A percentile compares a stretch with the other conserved stretches of the same genome.
Evolutionary conservation across 2,329 filamentous ascomycete species (phyloP).

Genomic region (Alternaria arbusti): DNA sequence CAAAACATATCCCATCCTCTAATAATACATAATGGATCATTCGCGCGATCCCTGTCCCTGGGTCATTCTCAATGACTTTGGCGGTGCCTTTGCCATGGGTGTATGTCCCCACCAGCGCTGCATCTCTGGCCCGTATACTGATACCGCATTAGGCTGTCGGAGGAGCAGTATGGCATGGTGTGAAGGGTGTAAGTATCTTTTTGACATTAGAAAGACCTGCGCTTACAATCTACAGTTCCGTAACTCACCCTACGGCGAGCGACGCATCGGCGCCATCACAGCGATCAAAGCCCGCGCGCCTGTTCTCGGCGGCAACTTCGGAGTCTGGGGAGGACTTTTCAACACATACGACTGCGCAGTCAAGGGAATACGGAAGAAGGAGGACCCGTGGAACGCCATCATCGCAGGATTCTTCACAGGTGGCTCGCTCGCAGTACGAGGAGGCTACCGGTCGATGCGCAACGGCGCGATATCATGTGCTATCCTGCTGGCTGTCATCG

Average conservation of each 20-base stretch:
- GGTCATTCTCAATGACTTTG: conserved; percentile 96
- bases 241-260: conserved; percentile 75
- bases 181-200: conserved; percentile 77
- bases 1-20: not conserved
- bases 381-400: conserved; percentile 98
- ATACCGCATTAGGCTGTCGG: conserved; percentile 49
- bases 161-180: conserved; percentile 83
- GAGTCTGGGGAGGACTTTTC: conserved; percentile 96
- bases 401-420: conserved; percentile 93
- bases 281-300: conserved; percentile 97
- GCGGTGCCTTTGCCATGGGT: conserved; percentile 95
- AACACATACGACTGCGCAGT: conserved; percentile 95
- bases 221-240: conserved; percentile 38
- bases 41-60: conserved; percentile 95
- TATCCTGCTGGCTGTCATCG: conserved; percentile 91
- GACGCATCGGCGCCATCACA: conserved; percentile 90
- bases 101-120: conserved; percentile 61
- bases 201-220: too few species aligned
- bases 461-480: conserved; percentile 97
- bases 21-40: conserved; percentile 76
- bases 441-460: conserved; percentile 87
- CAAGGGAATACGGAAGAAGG: conserved; percentile 90
- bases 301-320: conserved; percentile 96
- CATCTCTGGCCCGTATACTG: conserved; percentile 1
- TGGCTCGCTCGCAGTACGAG: conserved; percentile 87